A percentile compares a stretch with the other conserved stretches of the same genome.
These are phyloP conservation scores for Pichia manshurica DNA, from an alignment of 805 yeast genomes.

Conservation along the genomic window DNA sequence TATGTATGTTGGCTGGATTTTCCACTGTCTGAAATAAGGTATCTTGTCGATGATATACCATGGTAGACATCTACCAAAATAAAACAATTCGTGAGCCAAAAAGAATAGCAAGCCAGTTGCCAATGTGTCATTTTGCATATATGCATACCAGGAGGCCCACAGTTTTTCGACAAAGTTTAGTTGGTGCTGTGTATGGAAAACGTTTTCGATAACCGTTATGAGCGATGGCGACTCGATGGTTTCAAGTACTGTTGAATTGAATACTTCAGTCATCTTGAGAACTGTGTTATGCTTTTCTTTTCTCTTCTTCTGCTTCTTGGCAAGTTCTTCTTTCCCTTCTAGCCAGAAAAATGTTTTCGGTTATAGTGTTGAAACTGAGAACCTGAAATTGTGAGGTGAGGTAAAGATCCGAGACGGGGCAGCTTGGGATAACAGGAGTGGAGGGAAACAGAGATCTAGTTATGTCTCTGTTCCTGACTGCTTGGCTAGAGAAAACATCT, in stretches of 20 bases:
- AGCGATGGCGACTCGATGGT: slow-evolving; percentile 26
- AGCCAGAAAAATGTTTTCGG: too few relatives aligned
- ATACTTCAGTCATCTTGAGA: slow-evolving; percentile 26
- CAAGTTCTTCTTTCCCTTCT: too few relatives aligned
- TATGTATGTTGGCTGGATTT: slow-evolving; percentile 47
- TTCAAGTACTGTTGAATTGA: slow-evolving; percentile 28
- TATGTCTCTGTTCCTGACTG: background rate
- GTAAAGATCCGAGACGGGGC: too few relatives aligned
- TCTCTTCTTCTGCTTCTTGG: too few relatives aligned
- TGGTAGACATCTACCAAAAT: slow-evolving; percentile 54
- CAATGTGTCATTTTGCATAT: slow-evolving; percentile 47
- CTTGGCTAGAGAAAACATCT: background rate
- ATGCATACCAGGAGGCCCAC: slow-evolving; percentile 54
- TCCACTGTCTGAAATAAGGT: slow-evolving; percentile 46
- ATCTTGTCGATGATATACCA: slow-evolving; percentile 52
- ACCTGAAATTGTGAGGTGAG: too few relatives aligned
- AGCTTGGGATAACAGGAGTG: too few relatives aligned
- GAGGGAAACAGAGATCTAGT: too few relatives aligned
- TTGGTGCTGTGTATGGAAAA: slow-evolving; percentile 36
- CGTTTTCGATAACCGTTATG: slow-evolving; percentile 31
- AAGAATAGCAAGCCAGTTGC: slow-evolving; percentile 56
- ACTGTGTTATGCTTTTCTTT: too few relatives aligned
- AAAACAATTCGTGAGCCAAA: slow-evolving; percentile 49
- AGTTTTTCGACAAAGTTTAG: slow-evolving; percentile 39
- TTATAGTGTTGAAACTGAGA: too few relatives aligned